phyloP scores from a whole-genome alignment of 164 flowering plant species.

The Vitis cinerea region DNA sequence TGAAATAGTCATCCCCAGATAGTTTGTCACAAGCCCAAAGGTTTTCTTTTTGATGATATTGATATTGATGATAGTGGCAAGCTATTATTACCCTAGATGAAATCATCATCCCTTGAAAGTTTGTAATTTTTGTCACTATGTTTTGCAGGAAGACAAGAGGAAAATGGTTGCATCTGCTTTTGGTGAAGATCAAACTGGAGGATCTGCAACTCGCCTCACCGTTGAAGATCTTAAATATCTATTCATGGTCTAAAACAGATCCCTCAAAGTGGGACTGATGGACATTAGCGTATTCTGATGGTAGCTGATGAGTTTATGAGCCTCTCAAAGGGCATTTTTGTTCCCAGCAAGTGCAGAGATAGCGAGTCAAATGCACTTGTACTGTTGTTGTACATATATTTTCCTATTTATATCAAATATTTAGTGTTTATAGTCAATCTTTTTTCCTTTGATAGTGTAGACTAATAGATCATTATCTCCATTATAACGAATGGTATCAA shows the following conservation, averaged over 20 bases:
- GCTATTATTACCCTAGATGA: neutral
- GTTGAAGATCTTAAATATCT: slow-evolving; percentile 80
- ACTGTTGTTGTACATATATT: neutral
- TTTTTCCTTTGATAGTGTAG: too few species aligned
- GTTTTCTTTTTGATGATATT: too few species aligned
- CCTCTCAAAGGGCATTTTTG: slow-evolving; percentile 9
- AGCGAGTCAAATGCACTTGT: slow-evolving; percentile 11
- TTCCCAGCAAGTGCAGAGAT: slow-evolving; percentile 5
- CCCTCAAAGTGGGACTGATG: neutral
- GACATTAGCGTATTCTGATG: slow-evolving; percentile 8
- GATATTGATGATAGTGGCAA: neutral
- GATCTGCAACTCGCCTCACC: slow-evolving; percentile 63
- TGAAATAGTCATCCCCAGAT: too few species aligned
- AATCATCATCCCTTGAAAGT: neutral
- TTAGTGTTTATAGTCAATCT: too few species aligned
- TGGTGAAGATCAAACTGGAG: slow-evolving; percentile 81
- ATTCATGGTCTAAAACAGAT: slow-evolving; percentile 46
- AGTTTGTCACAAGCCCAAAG: too few species aligned
- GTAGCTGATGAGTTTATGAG: slow-evolving; percentile 5
- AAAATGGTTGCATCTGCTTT: slow-evolving; percentile 98
- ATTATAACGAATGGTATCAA: too few species aligned
- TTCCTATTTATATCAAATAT: too few species aligned
- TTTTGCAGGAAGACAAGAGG: slow-evolving; percentile 82
- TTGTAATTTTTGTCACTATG: neutral
- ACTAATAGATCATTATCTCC: too few species aligned